Percentiles rank a stretch among this genome's conserved stretches.
Conservation (phyloP, 163 green algal genomes). For the Chloroidium sp. region DNA sequence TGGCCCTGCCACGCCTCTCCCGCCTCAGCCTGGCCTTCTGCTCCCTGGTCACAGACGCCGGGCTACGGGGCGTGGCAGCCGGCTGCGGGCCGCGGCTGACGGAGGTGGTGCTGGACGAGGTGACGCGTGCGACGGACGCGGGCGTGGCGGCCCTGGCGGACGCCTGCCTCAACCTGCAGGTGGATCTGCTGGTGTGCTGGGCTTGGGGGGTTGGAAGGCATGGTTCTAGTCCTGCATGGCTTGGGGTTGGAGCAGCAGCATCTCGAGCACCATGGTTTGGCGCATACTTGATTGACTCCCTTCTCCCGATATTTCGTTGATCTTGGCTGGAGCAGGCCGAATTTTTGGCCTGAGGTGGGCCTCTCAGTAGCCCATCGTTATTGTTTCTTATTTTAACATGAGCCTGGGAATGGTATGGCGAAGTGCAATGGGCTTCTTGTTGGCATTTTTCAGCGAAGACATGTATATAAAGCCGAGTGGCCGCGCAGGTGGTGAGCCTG, state of each 20-base stretch:
- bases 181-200: slow-evolving; percentile 3
- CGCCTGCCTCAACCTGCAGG: slow-evolving; percentile 20
- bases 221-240: background rate
- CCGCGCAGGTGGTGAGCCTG: slow-evolving; percentile 30
- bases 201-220: background rate
- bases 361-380: no score
- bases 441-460: background rate
- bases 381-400: no score
- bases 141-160: slow-evolving; percentile 25
- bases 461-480: background rate
- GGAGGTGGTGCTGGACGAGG: slow-evolving; percentile 30
- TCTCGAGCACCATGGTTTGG: no score
- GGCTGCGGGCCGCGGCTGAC: slow-evolving; percentile 16
- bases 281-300: no score
- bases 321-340: no score
- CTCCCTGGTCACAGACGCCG: slow-evolving; percentile 1
- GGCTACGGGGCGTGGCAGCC: slow-evolving; percentile 23
- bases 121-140: slow-evolving; percentile 8
- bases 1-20: slow-evolving; percentile 2
- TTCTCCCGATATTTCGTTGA: no score
- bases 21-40: background rate
- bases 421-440: background rate
- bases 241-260: background rate
- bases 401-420: background rate
- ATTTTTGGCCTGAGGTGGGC: no score